Evolutionary conservation across 441 rosid genomes (phyloP).

Genomic region (Mallotus japonicus): DNA sequence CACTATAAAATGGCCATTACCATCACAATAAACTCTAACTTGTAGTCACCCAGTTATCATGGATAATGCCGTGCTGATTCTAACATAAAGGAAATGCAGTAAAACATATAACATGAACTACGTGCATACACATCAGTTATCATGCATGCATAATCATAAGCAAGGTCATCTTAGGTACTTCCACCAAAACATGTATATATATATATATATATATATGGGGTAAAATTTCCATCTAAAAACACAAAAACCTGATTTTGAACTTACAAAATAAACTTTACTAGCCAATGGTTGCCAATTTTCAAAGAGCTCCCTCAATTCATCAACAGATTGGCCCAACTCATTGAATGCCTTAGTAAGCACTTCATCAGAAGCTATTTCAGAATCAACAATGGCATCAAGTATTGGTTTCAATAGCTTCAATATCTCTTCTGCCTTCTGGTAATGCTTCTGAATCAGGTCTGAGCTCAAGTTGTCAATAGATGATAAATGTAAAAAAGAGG

Average conservation of each 20-base stretch:
- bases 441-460: slow-evolving; percentile 61
- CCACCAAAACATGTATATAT: not conserved
- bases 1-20: not conserved
- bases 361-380: slow-evolving; percentile 56
- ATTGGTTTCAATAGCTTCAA: slow-evolving; percentile 73
- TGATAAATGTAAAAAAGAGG: slow-evolving; percentile 56
- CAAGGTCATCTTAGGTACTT: slow-evolving; percentile 9
- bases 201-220: no score
- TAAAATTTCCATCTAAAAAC: slow-evolving; percentile 4
- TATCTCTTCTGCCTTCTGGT: slow-evolving; percentile 65
- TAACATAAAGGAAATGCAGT: not conserved
- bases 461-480: slow-evolving; percentile 43
- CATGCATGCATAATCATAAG: slow-evolving; percentile 4
- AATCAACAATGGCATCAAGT: slow-evolving; percentile 58
- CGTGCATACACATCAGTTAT: not conserved
- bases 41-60: not conserved
- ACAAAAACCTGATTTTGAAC: slow-evolving; percentile 31
- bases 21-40: not conserved
- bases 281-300: slow-evolving; percentile 66
- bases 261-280: slow-evolving; percentile 79
- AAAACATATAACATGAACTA: not conserved
- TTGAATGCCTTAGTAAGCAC: slow-evolving; percentile 53
- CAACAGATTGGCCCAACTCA: slow-evolving; percentile 63
- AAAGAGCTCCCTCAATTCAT: slow-evolving; percentile 57
- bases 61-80: no score